Evolutionary conservation across 331 rosid genomes (phyloP), one percentile per base, ranked within the genome.

Genomic region (Malus hybrid): DNA sequence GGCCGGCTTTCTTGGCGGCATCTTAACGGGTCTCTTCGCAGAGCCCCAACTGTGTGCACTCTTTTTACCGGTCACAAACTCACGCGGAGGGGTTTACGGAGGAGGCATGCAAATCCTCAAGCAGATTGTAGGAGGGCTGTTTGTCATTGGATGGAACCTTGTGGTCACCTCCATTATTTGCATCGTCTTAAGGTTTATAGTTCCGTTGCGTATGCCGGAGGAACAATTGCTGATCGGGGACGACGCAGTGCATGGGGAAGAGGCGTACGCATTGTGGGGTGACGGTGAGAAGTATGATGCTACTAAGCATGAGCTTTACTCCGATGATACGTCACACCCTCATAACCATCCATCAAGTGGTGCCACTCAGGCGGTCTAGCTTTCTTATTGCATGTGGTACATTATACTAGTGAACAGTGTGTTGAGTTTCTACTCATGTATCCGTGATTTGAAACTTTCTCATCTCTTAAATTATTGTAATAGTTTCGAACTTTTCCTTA

Each of bases 221-320:
- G 89, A 87, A 28, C 88, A 88, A 55, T 27, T 91, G 82, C 12
- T 72, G 56, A 87, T 85, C 11, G 96, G 96, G 1, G 96, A 91
- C 18, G 92, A 88, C 34, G 96, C 92, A 0, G 90, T 83, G 65
- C 96, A 91, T 64, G 96, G 96, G 0, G 96, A 91, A 70, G 96
- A 91, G 73, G 96, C 89, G 18, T 91, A 91, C 73, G 96, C 96
- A 0, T 32, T 87, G 71, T 91, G 90, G 93, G 96, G 96, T 36
- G 96, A 91, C 32, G 96, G 93, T 24, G 96, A 91, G 81, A 85
- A 81, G 76, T 83, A 85, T 44, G 87, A 83, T 66, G 13, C 4
- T 32, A 22, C 69, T 3, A 80, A 13, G 73, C 81, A 81, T 59
- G 71, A 78, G 22, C 3, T 84, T 57, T 80, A 71, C 60, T 55